A percentile compares a stretch with the other conserved stretches of the same genome.
phyloP scores from a whole-genome alignment of 2,329 filamentous ascomycete genomes.

The Aschersonia sp. region DNA sequence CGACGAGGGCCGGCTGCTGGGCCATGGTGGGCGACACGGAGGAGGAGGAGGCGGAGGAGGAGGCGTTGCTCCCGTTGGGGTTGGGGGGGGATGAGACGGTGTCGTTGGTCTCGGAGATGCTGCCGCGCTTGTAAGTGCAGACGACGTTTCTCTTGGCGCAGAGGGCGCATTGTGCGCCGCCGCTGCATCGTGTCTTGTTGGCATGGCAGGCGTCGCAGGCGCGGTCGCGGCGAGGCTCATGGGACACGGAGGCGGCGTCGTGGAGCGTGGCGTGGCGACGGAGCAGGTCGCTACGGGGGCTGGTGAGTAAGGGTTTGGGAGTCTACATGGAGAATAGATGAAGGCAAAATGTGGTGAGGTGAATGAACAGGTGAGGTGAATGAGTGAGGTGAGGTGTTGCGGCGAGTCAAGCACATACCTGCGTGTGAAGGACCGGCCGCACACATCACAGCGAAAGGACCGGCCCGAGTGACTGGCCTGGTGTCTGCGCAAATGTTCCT shows the following conservation, averaged over 20 bases:
- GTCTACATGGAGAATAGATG: too few species aligned
- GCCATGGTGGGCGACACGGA: too few species aligned
- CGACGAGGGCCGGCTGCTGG: too few species aligned
- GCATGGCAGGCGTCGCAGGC: conserved; percentile 28
- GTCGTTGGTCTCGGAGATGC: neutral
- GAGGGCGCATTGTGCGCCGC: conserved; percentile 21
- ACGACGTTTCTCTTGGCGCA: conserved; percentile 22
- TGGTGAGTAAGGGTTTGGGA: neutral
- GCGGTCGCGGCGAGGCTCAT: conserved; percentile 18
- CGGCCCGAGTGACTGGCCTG: conserved; percentile 22
- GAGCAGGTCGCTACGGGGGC: conserved; percentile 17
- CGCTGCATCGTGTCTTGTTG: conserved; percentile 31
- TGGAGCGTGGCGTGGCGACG: conserved; percentile 22
- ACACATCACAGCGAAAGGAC: conserved; percentile 20
- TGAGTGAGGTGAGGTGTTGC: neutral
- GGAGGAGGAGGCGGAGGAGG: neutral
- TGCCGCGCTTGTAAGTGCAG: conserved; percentile 19
- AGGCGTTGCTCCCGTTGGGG: neutral
- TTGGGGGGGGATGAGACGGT: neutral
- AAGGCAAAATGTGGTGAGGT: neutral
- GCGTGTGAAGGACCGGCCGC: conserved; percentile 22
- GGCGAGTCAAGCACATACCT: conserved; percentile 14
- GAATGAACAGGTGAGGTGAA: neutral
- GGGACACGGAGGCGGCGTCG: conserved; percentile 13
- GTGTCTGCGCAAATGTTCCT: conserved; percentile 24